phyloP scores from a whole-genome alignment of 163 green algal genomes.

The Botryococcus braunii region DNA sequence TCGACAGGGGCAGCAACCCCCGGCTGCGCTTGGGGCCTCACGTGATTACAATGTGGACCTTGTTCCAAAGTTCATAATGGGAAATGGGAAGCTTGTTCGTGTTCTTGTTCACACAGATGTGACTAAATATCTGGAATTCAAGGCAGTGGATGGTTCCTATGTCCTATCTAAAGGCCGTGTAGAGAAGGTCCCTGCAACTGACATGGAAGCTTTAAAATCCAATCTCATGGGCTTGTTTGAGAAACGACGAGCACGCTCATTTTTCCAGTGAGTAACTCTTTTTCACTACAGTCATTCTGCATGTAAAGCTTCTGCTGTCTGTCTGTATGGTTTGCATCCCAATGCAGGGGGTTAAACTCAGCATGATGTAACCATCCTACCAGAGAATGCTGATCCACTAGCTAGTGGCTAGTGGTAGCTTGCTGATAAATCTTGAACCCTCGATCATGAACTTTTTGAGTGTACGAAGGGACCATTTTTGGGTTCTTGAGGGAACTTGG shows the following conservation, averaged over 20 bases:
- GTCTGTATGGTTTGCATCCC: too few species aligned
- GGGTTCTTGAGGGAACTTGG: too few species aligned
- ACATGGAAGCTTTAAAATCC: constrained; percentile 87
- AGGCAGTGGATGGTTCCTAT: constrained; percentile 91
- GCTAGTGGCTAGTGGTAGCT: too few species aligned
- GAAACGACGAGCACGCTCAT: constrained; percentile 88
- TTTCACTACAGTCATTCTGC: too few species aligned
- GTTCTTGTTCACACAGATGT: constrained; percentile 94
- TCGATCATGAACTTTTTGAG: too few species aligned
- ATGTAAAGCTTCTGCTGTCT: too few species aligned
- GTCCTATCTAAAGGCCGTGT: constrained; percentile 63
- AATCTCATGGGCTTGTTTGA: constrained; percentile 97
- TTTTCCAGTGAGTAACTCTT: constrained; percentile 72
- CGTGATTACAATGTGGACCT: constrained; percentile 91
- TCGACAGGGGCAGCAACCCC: constrained; percentile 51
- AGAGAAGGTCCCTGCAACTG: constrained; percentile 79
- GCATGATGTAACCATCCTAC: too few species aligned
- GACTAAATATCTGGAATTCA: constrained; percentile 99
- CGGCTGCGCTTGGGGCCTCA: constrained; percentile 65
- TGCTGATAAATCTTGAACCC: too few species aligned
- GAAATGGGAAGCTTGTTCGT: constrained; percentile 44
- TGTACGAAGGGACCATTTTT: too few species aligned
- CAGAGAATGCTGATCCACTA: too few species aligned
- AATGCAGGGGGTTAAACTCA: too few species aligned
- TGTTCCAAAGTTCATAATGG: constrained; percentile 99